Evolutionary conservation across 1,139 yeast genomes (phyloP).

Genomic region (Debaryomyces udenii): DNA sequence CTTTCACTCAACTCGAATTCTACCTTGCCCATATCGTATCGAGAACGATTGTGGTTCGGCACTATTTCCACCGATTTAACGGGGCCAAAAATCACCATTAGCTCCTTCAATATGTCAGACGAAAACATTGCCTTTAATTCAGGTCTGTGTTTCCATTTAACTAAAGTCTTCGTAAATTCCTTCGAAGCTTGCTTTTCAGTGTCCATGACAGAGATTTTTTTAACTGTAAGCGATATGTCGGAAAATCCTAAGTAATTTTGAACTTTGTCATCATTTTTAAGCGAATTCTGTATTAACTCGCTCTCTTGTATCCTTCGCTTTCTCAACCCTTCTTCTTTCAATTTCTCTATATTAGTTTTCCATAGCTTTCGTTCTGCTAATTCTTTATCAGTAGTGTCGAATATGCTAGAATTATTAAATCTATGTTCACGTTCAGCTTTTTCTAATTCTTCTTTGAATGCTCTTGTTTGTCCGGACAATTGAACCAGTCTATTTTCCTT

Average conservation of each 20-base stretch:
- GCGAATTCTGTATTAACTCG: conserved; percentile 10
- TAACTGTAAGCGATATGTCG: conserved; percentile 19
- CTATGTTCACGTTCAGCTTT: conserved; percentile 29
- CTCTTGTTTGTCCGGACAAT: conserved; percentile 29
- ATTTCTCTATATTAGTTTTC: conserved; percentile 27
- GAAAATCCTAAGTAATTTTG: conserved; percentile 24
- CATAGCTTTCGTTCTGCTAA: conserved; percentile 15
- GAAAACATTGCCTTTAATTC: conserved; percentile 36
- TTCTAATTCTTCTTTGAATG: conserved; percentile 39
- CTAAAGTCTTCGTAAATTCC: conserved; percentile 16
- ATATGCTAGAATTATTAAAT: conserved; percentile 11
- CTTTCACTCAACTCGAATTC: conserved; percentile 27
- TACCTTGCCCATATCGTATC: conserved; percentile 45
- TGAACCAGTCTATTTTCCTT: conserved; percentile 19
- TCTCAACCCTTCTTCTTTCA: conserved; percentile 35
- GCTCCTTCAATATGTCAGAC: conserved; percentile 32
- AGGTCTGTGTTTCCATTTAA: conserved; percentile 50
- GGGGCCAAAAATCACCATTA: conserved; percentile 53
- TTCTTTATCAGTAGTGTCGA: conserved; percentile 13
- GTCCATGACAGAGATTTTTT: background rate
- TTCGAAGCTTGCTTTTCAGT: background rate
- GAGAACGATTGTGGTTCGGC: conserved; percentile 19
- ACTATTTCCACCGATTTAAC: conserved; percentile 23
- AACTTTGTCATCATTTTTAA: background rate
- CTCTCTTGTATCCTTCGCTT: conserved; percentile 29